Base-by-base conservation (phyloP, 2,329 filamentous ascomycete genomes). In the Fusarium paranaense region DNA sequence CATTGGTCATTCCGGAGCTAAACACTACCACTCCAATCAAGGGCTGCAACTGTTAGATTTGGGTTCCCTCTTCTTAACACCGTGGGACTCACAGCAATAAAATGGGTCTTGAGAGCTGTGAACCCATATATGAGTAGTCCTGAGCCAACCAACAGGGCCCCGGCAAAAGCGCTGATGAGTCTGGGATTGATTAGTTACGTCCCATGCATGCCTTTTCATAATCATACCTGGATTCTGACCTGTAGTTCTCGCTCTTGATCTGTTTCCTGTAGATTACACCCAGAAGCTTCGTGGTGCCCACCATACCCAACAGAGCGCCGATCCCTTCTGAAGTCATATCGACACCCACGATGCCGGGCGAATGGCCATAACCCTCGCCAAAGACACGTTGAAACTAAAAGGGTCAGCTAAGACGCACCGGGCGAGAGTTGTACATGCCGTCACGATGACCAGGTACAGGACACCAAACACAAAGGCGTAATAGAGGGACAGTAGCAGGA, bases 61-160 rank as follows among this genome's bases (percentile, higher is more conserved):
- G 1, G 6, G 16, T 4, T 42, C 8, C 2, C 6, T 42, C n/a
- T 22, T 14, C n/a, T 2, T 11, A 1, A 14, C 2, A 42, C 1
- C 40, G 3, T 11, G 6, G n/a, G 1, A 14, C 40, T 42, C n/a
- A 42, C 40, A 4, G 14, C 40, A 22, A 42, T 22, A n/a, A 42
- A 42, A 42, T 42, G n/a, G 1, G n/a, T 13, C n/a, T 42, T 42
- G 40, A 42, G 40, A 42, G 40, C 40, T 11, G 40, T 42, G n/a
- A 42, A 42, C 22, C 40, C 40, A n/a, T 42, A 42, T 14, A 42
- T 20, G 40, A 42, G 40, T 10, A 42, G 40, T 22, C 40, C 40
- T 13, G 40, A 8, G 6, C 40, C 40, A 42, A 42, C 40, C n/a
- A 42, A 14, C n/a, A 42, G 40, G 40, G 40, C n/a, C 3, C 40